phyloP scores from a whole-genome alignment of 768 basidiomycete genomes.

The Pleurotus giganteus region DNA sequence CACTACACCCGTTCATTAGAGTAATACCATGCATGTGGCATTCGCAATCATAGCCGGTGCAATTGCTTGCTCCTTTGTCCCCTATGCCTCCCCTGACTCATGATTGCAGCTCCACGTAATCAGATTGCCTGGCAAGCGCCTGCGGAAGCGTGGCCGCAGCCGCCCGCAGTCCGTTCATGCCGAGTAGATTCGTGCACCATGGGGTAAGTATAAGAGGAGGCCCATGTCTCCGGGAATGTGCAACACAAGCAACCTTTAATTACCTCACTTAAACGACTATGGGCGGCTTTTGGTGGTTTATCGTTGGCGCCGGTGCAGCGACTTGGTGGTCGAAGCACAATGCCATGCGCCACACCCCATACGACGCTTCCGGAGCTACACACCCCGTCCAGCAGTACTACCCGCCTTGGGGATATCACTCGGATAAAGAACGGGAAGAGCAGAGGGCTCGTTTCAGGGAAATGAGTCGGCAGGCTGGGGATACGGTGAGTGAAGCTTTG shows the following conservation, averaged over 20 bases:
- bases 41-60: no score
- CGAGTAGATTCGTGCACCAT: neutral
- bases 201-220: neutral
- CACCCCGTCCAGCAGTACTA: neutral
- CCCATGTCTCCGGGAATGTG: no score
- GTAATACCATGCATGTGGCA: no score
- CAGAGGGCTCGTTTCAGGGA: conserved; percentile 7
- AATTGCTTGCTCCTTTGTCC: neutral
- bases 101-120: no score
- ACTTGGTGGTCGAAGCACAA: conserved; percentile 1
- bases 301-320: conserved; percentile 1
- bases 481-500: neutral
- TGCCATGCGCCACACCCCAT: neutral
- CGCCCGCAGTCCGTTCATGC: neutral
- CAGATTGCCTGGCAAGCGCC: neutral
- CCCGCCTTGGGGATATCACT: neutral
- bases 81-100: neutral
- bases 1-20: no score
- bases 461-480: conserved; percentile 2
- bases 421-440: neutral
- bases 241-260: neutral
- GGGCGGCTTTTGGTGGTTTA: neutral
- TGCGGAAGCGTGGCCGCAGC: neutral
- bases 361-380: neutral
- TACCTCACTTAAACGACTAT: neutral